Conservation (phyloP, 2,329 filamentous ascomycete genomes). For the Orbilia quercus region DNA sequence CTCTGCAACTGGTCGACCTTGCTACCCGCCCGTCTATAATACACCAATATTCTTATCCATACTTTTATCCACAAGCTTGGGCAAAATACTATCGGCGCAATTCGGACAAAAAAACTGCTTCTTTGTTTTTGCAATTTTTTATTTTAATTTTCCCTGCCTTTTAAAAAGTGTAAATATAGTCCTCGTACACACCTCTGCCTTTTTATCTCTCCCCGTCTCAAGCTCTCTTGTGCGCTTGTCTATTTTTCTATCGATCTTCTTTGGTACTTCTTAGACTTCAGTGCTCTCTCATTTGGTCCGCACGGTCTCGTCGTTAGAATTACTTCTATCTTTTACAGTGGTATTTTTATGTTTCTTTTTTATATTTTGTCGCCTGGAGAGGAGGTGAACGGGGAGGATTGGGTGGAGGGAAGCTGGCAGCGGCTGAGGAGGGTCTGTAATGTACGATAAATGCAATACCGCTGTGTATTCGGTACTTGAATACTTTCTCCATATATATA, state of each 20-base stretch:
- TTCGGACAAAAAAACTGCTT: constrained; percentile 45
- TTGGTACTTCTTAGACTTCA: constrained; percentile 31
- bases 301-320: constrained; percentile 22
- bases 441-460: constrained; percentile 31
- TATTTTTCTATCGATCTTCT: neutral
- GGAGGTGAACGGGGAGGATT: neutral
- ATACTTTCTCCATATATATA: too few relatives aligned
- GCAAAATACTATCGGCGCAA: constrained; percentile 52
- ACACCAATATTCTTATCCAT: constrained; percentile 13
- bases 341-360: neutral
- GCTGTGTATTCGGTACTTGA: neutral
- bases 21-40: constrained; percentile 11
- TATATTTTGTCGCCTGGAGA: neutral
- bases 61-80: constrained; percentile 41
- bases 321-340: neutral
- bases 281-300: constrained; percentile 20
- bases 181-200: neutral
- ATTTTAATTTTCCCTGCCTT: constrained; percentile 2
- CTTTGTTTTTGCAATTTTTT: constrained; percentile 2
- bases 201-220: neutral
- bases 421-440: constrained; percentile 1
- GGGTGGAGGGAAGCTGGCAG: constrained; percentile 1
- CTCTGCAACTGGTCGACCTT: neutral
- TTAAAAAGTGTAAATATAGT: constrained; percentile 41
- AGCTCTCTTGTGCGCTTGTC: neutral